A percentile compares a stretch with the other conserved stretches of the same genome.
These are phyloP conservation scores for Citrus mangshanensis DNA, from an alignment of 345 rosid species.

Conservation along the genomic window DNA sequence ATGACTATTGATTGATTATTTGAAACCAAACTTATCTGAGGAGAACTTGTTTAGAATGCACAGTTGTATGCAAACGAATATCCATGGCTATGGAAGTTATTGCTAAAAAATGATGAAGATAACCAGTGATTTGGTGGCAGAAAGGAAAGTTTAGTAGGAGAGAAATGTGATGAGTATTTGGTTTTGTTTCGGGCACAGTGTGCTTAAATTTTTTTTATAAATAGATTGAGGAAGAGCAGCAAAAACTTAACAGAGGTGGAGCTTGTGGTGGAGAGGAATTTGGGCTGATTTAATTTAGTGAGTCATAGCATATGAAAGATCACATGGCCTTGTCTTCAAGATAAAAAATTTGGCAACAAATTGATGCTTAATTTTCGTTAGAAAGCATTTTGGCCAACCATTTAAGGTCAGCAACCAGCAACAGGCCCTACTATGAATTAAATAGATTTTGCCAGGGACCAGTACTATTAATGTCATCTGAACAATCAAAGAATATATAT, in stretches of 20 bases:
- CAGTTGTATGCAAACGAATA: slow-evolving; percentile 10
- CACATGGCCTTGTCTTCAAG: background rate
- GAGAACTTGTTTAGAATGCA: slow-evolving; percentile 20
- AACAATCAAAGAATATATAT: background rate
- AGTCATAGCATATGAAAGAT: background rate
- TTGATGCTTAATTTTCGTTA: background rate
- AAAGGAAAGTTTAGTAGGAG: background rate
- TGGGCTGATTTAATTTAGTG: background rate
- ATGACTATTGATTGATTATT: background rate
- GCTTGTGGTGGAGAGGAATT: background rate
- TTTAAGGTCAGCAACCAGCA: background rate
- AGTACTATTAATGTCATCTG: background rate
- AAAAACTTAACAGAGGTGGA: background rate
- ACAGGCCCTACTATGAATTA: background rate
- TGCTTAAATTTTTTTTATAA: background rate
- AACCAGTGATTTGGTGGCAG: background rate
- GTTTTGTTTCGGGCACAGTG: background rate
- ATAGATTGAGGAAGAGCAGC: background rate
- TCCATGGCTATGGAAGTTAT: background rate
- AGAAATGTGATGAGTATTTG: background rate
- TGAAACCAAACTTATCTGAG: background rate
- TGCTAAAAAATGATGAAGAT: background rate
- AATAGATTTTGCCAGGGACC: background rate
- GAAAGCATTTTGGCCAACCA: background rate
- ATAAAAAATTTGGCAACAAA: background rate